Evolutionary conservation across 1,284 basidiomycete genomes (phyloP).

Genomic region (Leucoagaricus sp.): DNA sequence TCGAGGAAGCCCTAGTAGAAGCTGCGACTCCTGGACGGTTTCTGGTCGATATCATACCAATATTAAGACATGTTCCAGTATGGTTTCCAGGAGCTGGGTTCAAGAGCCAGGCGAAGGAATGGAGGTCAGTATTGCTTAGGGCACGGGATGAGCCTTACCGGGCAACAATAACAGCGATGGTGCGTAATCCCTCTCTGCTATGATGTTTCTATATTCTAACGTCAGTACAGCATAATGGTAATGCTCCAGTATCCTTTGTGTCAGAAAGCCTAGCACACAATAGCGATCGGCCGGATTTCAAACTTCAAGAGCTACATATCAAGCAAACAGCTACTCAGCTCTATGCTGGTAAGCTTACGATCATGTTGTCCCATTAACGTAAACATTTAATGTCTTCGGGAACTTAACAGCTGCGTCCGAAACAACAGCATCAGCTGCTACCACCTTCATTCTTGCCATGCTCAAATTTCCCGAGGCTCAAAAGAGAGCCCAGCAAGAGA

Average conservation of each 20-base stretch:
- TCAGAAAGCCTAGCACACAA: neutral
- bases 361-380: neutral
- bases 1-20: neutral
- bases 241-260: conserved; percentile 1
- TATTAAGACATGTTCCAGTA: conserved; percentile 19
- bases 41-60: conserved; percentile 18
- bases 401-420: neutral
- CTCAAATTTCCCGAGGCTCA: conserved; percentile 21
- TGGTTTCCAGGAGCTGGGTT: conserved; percentile 23
- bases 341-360: neutral
- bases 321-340: neutral
- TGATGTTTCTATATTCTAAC: neutral
- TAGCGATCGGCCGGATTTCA: neutral
- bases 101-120: conserved; percentile 7
- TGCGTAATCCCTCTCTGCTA: neutral
- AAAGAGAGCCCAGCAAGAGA: conserved; percentile 25
- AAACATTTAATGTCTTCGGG: neutral
- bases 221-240: neutral
- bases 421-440: neutral
- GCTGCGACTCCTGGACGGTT: conserved; percentile 14
- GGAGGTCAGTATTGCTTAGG: neutral
- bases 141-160: conserved; percentile 7
- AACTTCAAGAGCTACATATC: neutral
- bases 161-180: neutral
- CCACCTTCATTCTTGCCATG: conserved; percentile 7